phyloP scores from a whole-genome alignment of 495 filamentous ascomycete genomes.

The Aspergillus ellipticus region DNA sequence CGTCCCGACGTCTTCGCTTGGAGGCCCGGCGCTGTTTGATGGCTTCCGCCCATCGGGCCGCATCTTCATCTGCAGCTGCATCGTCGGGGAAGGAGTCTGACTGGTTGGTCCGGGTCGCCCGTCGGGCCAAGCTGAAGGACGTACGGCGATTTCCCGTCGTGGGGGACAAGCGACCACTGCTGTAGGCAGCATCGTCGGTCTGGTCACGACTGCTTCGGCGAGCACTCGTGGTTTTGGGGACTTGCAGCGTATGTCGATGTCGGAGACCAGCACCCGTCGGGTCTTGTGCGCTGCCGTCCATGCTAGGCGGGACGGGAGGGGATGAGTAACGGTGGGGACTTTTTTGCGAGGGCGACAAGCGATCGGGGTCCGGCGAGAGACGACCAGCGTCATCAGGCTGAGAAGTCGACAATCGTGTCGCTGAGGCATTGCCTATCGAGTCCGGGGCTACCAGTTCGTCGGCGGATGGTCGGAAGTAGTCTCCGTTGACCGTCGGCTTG shows the following conservation, averaged over 20 bases:
- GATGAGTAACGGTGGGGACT: slow-evolving; percentile 70
- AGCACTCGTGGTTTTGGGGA: slow-evolving; percentile 57
- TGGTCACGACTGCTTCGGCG: slow-evolving; percentile 53
- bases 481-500: slow-evolving; percentile 41
- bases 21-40: slow-evolving; percentile 87
- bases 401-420: slow-evolving; percentile 30
- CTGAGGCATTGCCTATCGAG: slow-evolving; percentile 24
- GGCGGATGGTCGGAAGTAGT: slow-evolving; percentile 30
- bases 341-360: slow-evolving; percentile 34
- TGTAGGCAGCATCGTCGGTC: slow-evolving; percentile 60
- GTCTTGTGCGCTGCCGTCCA: slow-evolving; percentile 34
- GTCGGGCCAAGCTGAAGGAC: slow-evolving; percentile 77
- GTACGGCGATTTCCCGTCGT: slow-evolving; percentile 64
- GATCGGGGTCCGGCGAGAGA: slow-evolving; percentile 38
- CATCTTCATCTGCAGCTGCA: slow-evolving; percentile 81
- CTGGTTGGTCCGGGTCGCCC: slow-evolving; percentile 77
- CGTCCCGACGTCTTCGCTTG: slow-evolving; percentile 73
- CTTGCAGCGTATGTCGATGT: slow-evolving; percentile 88
- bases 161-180: slow-evolving; percentile 83
- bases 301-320: slow-evolving; percentile 56
- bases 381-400: slow-evolving; percentile 36
- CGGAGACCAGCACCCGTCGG: slow-evolving; percentile 50
- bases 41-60: slow-evolving; percentile 85
- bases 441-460: slow-evolving; percentile 32
- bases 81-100: slow-evolving; percentile 83